Conservation (phyloP, 169 alveolate genomes). For the Plasmodium gonderi region DNA sequence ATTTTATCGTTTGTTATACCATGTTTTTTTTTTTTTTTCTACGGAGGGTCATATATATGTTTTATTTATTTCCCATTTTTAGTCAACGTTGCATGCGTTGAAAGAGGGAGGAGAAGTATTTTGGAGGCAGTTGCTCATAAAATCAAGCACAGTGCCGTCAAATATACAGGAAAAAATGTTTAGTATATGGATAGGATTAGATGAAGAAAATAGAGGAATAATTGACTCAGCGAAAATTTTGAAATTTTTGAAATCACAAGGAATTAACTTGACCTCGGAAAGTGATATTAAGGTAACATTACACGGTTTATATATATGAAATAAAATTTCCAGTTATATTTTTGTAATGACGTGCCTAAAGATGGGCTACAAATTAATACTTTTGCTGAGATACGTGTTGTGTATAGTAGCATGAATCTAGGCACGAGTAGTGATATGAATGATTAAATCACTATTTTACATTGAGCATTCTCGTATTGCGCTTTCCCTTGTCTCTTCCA, state of each 20-base stretch:
- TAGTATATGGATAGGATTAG: constrained; percentile 78
- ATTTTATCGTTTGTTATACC: not conserved
- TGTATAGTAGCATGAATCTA: not conserved
- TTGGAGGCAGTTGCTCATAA: constrained; percentile 79
- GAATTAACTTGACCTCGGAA: constrained; percentile 74
- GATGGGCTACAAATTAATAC: not conserved
- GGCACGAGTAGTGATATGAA: not conserved
- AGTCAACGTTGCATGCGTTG: constrained; percentile 81
- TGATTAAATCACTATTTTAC: too few relatives aligned
- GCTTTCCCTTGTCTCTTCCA: too few relatives aligned
- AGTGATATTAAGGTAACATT: constrained; percentile 73
- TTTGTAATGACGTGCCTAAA: not conserved
- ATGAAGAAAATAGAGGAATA: constrained; percentile 80
- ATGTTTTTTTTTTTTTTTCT: not conserved
- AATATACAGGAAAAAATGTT: constrained; percentile 77
- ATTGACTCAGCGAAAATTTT: constrained; percentile 76
- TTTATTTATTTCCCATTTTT: constrained; percentile 12
- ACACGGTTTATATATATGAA: not conserved
- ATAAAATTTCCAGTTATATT: not conserved
- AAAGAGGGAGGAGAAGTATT: constrained; percentile 81
- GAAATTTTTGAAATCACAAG: constrained; percentile 78
- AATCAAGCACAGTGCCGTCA: constrained; percentile 75
- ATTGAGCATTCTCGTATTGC: too few relatives aligned
- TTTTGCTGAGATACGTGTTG: not conserved
- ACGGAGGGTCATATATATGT: not conserved